These are phyloP conservation scores for Fonsecaea nubica DNA, from an alignment of 2,329 filamentous ascomycete species.

Conservation along the genomic window DNA sequence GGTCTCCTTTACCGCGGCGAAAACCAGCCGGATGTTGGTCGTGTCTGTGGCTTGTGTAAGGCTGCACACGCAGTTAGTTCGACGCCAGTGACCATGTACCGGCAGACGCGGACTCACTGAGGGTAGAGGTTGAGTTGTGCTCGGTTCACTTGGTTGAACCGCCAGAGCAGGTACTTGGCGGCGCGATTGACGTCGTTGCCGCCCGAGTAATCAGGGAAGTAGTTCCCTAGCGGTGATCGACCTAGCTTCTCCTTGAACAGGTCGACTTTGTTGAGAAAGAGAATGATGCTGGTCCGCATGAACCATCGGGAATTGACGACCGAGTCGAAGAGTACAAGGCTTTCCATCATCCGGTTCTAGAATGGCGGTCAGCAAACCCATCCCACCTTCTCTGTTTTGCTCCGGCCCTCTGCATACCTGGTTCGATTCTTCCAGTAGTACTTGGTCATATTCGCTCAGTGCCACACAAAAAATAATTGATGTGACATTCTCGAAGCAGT, in stretches of 20 bases:
- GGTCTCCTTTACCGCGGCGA: conserved; percentile 97
- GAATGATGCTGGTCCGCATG: conserved; percentile 96
- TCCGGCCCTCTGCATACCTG: conserved; percentile 67
- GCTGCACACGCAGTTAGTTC: conserved; percentile 59
- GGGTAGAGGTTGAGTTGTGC: conserved; percentile 96
- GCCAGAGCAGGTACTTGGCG: conserved; percentile 96
- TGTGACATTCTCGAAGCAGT: conserved; percentile 99
- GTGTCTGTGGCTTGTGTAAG: conserved; percentile 98
- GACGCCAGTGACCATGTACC: conserved; percentile 8
- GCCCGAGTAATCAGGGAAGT: conserved; percentile 97
- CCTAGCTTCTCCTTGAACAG: conserved; percentile 94
- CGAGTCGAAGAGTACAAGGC: conserved; percentile 92
- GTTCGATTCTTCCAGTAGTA: conserved; percentile 93
- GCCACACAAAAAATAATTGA: conserved; percentile 99
- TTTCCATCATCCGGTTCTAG: conserved; percentile 99
- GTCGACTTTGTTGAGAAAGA: conserved; percentile 99
- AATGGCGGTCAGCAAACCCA: conserved; percentile 19
- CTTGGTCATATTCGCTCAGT: conserved; percentile 97
- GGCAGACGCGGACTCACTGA: conserved; percentile 70
- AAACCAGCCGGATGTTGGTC: conserved; percentile 95
- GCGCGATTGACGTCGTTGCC: conserved; percentile 98
- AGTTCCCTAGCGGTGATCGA: conserved; percentile 87
- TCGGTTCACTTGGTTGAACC: conserved; percentile 97
- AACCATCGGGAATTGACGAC: conserved; percentile 99
- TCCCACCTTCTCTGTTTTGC: neutral